A percentile compares a stretch with the other conserved stretches of the same genome.
Evolutionary conservation across 2,329 filamentous ascomycete genomes (phyloP).

Genomic region (Alternaria gaisen): DNA sequence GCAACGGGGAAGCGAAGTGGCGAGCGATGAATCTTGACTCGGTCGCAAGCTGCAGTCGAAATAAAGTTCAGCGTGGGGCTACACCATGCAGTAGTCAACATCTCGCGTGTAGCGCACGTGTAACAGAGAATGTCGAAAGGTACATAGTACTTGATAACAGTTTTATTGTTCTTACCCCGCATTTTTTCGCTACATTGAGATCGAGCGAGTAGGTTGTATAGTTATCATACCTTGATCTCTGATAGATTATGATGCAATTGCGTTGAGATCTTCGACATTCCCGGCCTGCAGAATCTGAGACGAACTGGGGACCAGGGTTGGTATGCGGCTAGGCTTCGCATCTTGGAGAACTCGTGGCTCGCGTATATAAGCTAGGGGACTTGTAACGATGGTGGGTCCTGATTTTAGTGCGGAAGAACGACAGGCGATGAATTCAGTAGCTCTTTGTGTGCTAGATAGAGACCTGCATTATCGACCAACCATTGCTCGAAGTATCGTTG

Average conservation of each 20-base stretch:
- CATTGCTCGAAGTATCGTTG: background rate
- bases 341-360: conserved; percentile 6
- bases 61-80: conserved; percentile 7
- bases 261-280: conserved; percentile 7
- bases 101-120: background rate
- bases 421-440: background rate
- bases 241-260: background rate
- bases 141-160: background rate
- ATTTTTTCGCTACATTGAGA: background rate
- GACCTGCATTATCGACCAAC: background rate
- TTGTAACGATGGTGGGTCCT: conserved; percentile 9
- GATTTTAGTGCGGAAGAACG: background rate
- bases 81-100: conserved; percentile 1
- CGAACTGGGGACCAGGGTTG: conserved; percentile 7
- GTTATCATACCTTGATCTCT: conserved; percentile 8
- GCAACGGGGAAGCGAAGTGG: background rate
- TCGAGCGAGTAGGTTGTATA: conserved; percentile 20
- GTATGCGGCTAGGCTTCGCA: conserved; percentile 5
- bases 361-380: conserved; percentile 6
- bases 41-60: conserved; percentile 1
- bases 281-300: conserved; percentile 17
- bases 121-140: conserved; percentile 3
- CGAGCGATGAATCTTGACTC: conserved; percentile 10
- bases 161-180: conserved; percentile 7
- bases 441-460: background rate